A percentile compares a stretch with the other conserved stretches of the same genome.
Conservation (phyloP, 169 alveolate genomes). For the Plasmodium sp. region DNA sequence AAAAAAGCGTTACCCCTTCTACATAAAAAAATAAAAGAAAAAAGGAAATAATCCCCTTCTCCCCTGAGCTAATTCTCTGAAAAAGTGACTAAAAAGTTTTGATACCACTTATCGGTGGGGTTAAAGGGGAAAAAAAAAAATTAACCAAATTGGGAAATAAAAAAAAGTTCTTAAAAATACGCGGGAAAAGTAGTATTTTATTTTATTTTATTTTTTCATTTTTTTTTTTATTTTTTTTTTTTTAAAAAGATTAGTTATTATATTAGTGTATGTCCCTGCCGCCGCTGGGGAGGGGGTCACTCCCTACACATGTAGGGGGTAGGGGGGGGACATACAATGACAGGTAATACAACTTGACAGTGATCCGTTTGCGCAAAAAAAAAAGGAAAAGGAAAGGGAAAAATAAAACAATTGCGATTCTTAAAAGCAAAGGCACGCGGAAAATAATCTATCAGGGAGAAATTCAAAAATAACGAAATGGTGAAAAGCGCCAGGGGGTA, state of each 20-base stretch:
- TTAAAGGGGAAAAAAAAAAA: background rate
- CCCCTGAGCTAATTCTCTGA: background rate
- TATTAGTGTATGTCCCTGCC: background rate
- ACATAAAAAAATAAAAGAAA: background rate
- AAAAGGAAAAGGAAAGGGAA: background rate
- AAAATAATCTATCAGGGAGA: background rate
- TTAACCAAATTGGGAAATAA: background rate
- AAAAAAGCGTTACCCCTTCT: background rate
- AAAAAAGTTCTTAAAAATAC: background rate
- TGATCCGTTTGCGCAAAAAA: background rate
- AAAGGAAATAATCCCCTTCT: background rate
- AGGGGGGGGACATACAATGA: background rate
- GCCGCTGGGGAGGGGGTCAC: background rate
- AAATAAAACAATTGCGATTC: background rate
- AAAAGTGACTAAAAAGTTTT: background rate
- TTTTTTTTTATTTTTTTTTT: too few relatives aligned
- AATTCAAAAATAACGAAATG: background rate
- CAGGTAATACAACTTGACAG: background rate
- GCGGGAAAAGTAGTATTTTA: background rate
- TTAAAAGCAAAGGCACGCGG: background rate
- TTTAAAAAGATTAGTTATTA: background rate
- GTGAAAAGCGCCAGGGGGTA: background rate
- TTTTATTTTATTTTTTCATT: too few relatives aligned
- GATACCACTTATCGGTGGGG: background rate
- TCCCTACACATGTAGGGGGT: background rate